A percentile compares a stretch with the other conserved stretches of the same genome.
Evolutionary conservation across 2,329 filamentous ascomycete species (phyloP).

Genomic region (Cladosporium sp.): DNA sequence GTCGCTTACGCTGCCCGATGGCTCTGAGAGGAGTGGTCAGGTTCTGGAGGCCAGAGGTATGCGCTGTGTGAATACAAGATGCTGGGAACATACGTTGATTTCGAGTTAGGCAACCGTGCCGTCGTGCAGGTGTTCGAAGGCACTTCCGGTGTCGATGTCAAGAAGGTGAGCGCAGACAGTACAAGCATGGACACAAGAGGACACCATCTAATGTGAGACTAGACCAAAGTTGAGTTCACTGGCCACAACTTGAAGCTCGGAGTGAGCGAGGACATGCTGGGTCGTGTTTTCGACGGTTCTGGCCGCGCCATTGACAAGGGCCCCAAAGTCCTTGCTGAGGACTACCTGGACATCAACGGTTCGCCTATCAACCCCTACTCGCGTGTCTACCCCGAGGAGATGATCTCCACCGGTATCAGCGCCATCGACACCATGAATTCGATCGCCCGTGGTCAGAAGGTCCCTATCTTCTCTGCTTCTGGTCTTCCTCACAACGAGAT

Average conservation of each 20-base stretch:
- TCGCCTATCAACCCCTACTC: constrained; percentile 98
- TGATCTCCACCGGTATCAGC: constrained; percentile 99
- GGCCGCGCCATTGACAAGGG: constrained; percentile 98
- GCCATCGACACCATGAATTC: constrained; percentile 94
- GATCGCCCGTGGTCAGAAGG: constrained; percentile 98
- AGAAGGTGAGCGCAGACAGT: constrained; percentile 62
- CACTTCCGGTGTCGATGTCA: constrained; percentile 95
- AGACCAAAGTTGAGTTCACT: constrained; percentile 97
- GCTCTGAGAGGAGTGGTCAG: constrained; percentile 88
- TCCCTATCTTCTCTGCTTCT: constrained; percentile 97
- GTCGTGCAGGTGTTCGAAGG: constrained; percentile 99
- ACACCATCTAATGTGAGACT: constrained; percentile 20
- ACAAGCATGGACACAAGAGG: neutral
- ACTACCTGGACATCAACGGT: constrained; percentile 98
- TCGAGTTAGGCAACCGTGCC: constrained; percentile 73
- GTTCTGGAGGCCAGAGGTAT: constrained; percentile 95
- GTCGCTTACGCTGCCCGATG: constrained; percentile 91
- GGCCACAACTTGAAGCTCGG: constrained; percentile 97
- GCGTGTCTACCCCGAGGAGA: constrained; percentile 97
- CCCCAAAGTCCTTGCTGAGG: constrained; percentile 94
- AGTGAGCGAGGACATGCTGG: constrained; percentile 99
- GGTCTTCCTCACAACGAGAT: constrained; percentile 99
- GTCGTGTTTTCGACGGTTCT: constrained; percentile 97
- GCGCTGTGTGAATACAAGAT: constrained; percentile 20
- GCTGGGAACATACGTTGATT: constrained; percentile 19